Evolutionary conservation across 495 filamentous ascomycete genomes (phyloP).

Genomic region (Thozetella sp.): DNA sequence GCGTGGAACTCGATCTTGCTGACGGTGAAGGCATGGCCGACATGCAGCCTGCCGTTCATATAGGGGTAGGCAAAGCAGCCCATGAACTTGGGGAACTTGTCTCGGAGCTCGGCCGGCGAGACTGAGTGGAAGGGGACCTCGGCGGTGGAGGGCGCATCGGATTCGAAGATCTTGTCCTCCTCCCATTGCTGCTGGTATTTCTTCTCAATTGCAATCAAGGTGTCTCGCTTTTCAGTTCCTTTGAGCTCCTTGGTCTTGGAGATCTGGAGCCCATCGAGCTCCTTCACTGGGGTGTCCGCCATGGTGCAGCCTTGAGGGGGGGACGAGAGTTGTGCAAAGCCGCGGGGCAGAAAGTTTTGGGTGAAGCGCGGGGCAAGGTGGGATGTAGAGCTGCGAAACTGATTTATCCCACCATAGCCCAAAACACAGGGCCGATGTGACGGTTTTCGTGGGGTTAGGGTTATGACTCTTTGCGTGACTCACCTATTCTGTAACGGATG

Average conservation of each 20-base stretch:
- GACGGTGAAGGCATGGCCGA: conserved; percentile 87
- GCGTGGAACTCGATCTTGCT: conserved; percentile 89
- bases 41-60: conserved; percentile 95
- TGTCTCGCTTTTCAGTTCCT: conserved; percentile 88
- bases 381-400: not conserved
- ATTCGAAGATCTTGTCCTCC: conserved; percentile 76
- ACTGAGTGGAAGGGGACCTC: conserved; percentile 76
- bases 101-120: conserved; percentile 70
- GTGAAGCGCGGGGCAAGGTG: not conserved
- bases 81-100: conserved; percentile 85
- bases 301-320: conserved; percentile 15
- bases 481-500: no score
- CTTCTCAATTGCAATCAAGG: conserved; percentile 85
- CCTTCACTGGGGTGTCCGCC: conserved; percentile 37
- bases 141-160: conserved; percentile 74
- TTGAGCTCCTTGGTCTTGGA: conserved; percentile 55
- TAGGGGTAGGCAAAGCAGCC: conserved; percentile 92
- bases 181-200: conserved; percentile 90
- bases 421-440: no score
- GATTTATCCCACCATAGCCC: no score
- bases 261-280: conserved; percentile 29
- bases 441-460: no score
- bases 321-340: not conserved
- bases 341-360: not conserved
- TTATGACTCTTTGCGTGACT: no score